These are phyloP conservation scores for Didymella keratinophila DNA, from an alignment of 2,329 filamentous ascomycete genomes.

Conservation along the genomic window DNA sequence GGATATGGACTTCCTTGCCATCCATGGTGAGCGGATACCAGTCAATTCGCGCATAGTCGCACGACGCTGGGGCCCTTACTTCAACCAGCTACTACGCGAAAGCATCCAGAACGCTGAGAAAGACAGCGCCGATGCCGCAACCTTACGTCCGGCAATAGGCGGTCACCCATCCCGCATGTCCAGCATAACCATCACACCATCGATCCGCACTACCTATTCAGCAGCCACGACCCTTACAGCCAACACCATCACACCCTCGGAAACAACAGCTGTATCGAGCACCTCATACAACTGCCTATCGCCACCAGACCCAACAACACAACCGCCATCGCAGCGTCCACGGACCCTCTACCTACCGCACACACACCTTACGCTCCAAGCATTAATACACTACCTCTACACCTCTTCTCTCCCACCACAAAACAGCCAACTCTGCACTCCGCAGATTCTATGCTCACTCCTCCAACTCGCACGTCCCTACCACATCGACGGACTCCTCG, in stretches of 20 bases:
- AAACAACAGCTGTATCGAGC: conserved; percentile 50
- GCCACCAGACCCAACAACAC: conserved; percentile 61
- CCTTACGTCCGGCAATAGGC: conserved; percentile 69
- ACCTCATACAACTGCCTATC: conserved; percentile 56
- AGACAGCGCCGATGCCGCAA: conserved; percentile 70
- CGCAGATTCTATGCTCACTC: conserved; percentile 93
- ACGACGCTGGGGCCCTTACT: conserved; percentile 92
- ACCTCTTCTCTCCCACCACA: conserved; percentile 84
- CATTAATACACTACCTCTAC: conserved; percentile 91
- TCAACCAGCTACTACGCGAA: conserved; percentile 88
- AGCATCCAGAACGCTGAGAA: conserved; percentile 70
- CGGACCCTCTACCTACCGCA: conserved; percentile 92
- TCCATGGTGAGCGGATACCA: conserved; percentile 88
- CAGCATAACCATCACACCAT: conserved; percentile 82
- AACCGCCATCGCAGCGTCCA: conserved; percentile 72
- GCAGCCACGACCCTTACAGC: conserved; percentile 54
- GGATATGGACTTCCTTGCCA: conserved; percentile 96
- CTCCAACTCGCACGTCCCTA: conserved; percentile 94
- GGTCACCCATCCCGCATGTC: conserved; percentile 74
- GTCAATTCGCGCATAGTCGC: conserved; percentile 91
- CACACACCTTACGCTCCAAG: conserved; percentile 86
- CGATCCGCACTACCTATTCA: conserved; percentile 61
- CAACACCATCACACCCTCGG: conserved; percentile 47
- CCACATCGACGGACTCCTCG: conserved; percentile 87
- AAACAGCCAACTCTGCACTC: conserved; percentile 82